These are phyloP conservation scores for Paramecium sexaurelia DNA, from an alignment of 73 alveolate species.

Conservation along the genomic window DNA sequence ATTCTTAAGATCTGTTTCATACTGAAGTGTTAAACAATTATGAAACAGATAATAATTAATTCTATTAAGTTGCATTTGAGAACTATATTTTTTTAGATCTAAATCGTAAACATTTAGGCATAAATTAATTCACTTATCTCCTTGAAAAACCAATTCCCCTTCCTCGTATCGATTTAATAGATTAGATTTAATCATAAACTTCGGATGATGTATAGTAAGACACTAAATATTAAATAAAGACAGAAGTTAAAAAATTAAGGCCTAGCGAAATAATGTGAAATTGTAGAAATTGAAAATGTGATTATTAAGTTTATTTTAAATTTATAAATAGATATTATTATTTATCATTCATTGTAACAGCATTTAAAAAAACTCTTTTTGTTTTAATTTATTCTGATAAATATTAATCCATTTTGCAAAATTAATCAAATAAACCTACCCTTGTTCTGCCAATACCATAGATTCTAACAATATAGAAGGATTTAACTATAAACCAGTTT, in stretches of 20 bases:
- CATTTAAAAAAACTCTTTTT: not conserved
- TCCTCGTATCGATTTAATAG: not conserved
- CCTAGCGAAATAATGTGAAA: too few relatives aligned
- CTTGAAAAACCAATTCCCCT: not conserved
- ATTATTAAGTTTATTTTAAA: too few relatives aligned
- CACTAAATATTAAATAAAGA: too few relatives aligned
- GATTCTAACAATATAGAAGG: not conserved
- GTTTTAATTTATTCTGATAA: not conserved
- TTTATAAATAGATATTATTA: not conserved
- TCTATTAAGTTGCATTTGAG: not conserved
- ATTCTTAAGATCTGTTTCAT: not conserved
- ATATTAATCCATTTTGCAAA: not conserved
- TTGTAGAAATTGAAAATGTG: too few relatives aligned
- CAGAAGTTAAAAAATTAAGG: too few relatives aligned
- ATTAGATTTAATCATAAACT: too few relatives aligned
- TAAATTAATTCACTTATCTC: not conserved
- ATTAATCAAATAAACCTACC: not conserved
- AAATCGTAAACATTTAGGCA: not conserved
- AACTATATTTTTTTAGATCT: not conserved
- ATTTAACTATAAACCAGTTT: not conserved
- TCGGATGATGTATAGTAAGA: too few relatives aligned
- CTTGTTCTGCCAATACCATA: not conserved
- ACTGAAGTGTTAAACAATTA: not conserved
- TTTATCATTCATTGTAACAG: not conserved
- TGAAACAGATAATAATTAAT: not conserved